Evolutionary conservation across 2,329 filamentous ascomycete genomes (phyloP), one percentile per base, ranked within the genome.

Genomic region (Hymenoscyphus linearis): DNA sequence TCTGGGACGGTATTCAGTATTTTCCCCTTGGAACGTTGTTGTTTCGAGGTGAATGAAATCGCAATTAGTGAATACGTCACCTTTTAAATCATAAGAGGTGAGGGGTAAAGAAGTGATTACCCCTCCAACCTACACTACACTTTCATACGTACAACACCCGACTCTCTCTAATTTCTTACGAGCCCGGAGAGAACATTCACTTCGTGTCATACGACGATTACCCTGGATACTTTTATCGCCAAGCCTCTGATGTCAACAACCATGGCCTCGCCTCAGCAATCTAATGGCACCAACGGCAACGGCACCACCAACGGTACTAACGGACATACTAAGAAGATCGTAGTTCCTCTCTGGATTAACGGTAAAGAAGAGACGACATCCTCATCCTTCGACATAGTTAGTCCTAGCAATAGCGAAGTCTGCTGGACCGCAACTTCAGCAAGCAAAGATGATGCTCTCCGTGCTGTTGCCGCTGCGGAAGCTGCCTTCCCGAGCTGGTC

Each of bases 401-500:
- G 25, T 31, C 55, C 55, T 22, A 26, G 13, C 13, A 57, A 40
- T 35, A 31, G 22, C 14, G 18, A 44, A 40, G 22, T 57, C 5
- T 44, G 34, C n/a, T 57, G 55, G 55, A 40, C n/a, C 4, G 36
- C 35, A 25, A 25, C 55, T 13, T 40, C 55, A 22, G 55, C 55
- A 40, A 27, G 16, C 6, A 26, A 25, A 16, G 55, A 44, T 14
- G 55, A 57, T 57, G 55, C 55, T 31, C 14, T 57, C 7, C 79
- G 79, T 69, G 84, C 84, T 6, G 75, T 82, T n/a, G 74, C 77
- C n/a, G 76, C 80, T 3, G 84, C 85, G 0, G 73, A 82, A 55
- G 74, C 76, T 25, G 85, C 85, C 0, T 85, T 86, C 72, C 78
- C 78, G 9, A 70, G 77, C 58, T 88, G 85, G 85, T 76, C 79